These are phyloP conservation scores for Raphanus sativus DNA, from an alignment of 345 rosid species.

Conservation along the genomic window DNA sequence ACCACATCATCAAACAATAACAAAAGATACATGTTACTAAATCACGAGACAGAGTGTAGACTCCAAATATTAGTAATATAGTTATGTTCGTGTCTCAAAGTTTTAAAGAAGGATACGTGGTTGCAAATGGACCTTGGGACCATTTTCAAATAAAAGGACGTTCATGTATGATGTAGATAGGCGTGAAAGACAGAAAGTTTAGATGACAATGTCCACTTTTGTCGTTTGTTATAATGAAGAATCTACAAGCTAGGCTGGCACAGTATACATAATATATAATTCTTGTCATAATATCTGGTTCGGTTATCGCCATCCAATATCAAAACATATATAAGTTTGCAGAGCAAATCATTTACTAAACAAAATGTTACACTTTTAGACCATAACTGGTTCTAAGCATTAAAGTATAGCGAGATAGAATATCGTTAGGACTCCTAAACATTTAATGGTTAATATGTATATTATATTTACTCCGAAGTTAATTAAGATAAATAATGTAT, in stretches of 20 bases:
- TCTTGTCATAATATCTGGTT: not conserved
- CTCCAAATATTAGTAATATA: not conserved
- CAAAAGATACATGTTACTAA: slow-evolving; percentile 14
- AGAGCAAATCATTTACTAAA: not conserved
- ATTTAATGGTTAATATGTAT: not conserved
- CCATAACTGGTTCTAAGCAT: not conserved
- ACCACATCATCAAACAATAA: slow-evolving; percentile 11
- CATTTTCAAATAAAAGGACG: slow-evolving; percentile 5
- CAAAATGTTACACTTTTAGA: not conserved
- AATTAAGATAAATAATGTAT: not conserved
- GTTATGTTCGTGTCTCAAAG: not conserved
- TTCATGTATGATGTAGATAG: slow-evolving; percentile 16
- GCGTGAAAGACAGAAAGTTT: slow-evolving; percentile 16
- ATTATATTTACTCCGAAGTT: not conserved
- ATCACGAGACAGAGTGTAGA: slow-evolving; percentile 21
- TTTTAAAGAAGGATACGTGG: slow-evolving; percentile 24
- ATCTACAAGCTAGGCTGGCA: slow-evolving; percentile 14
- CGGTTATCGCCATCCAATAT: not conserved
- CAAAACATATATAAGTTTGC: not conserved
- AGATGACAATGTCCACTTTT: not conserved
- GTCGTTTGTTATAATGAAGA: slow-evolving; percentile 19
- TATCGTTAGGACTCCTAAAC: not conserved
- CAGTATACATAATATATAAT: not conserved
- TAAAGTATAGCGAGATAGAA: not conserved
- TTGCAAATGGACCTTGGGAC: slow-evolving; percentile 23